Percentiles rank a stretch among this genome's conserved stretches.
These are phyloP conservation scores for Ophiostoma sp. DNA, from an alignment of 2,329 filamentous ascomycete species.

Conservation along the genomic window DNA sequence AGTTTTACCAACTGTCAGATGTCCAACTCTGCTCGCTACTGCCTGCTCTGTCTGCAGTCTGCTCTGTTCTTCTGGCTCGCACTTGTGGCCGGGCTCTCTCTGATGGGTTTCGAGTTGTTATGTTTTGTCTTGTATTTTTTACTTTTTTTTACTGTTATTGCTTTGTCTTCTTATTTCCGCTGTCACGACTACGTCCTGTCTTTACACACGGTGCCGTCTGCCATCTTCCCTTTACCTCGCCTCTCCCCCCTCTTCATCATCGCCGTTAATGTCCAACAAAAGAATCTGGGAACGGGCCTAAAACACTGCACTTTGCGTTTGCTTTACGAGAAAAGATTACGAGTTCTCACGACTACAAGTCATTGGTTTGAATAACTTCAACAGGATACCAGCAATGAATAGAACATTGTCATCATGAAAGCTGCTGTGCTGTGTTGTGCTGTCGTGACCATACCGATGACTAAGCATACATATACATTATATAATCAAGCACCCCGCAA, in stretches of 20 bases:
- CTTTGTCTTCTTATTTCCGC: background rate
- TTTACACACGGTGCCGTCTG: background rate
- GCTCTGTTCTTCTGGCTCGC: too few relatives aligned
- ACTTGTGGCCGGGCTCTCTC: background rate
- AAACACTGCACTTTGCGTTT: background rate
- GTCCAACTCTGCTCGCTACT: too few relatives aligned
- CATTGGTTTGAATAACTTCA: slow-evolving; percentile 20
- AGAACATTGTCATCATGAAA: background rate
- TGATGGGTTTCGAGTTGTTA: background rate
- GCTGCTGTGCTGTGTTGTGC: too few relatives aligned
- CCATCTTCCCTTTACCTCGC: background rate
- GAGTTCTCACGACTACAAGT: slow-evolving; percentile 3
- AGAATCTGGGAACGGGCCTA: background rate
- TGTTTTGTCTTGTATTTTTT: too few relatives aligned
- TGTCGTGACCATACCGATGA: background rate
- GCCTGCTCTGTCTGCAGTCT: background rate
- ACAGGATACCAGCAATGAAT: slow-evolving; percentile 19
- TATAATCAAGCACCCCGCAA: slow-evolving; percentile 1
- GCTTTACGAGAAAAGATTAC: slow-evolving; percentile 13
- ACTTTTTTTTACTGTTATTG: background rate
- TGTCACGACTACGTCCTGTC: background rate
- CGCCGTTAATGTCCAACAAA: background rate
- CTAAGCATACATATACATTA: background rate
- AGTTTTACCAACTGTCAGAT: background rate
- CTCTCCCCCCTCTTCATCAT: background rate